phyloP scores from a whole-genome alignment of 169 alveolate genomes.

The Plasmodium coatneyi region DNA sequence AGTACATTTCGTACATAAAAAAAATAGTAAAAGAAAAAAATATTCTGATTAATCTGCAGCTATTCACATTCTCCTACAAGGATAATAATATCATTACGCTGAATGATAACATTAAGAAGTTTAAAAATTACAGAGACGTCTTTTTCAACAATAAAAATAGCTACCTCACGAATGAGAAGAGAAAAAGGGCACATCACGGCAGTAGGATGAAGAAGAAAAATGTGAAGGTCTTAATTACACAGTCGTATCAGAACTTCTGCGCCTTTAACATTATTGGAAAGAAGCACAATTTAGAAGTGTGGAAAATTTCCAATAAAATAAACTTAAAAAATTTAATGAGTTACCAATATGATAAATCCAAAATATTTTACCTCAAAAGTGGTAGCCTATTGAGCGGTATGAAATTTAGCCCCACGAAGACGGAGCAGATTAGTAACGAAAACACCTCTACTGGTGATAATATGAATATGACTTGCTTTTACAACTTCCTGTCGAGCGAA shows the following conservation, averaged over 20 bases:
- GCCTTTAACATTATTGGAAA: conserved; percentile 73
- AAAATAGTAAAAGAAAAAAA: conserved; percentile 59
- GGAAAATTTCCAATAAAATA: conserved; percentile 56
- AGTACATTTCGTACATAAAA: conserved; percentile 61
- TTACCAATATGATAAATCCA: conserved; percentile 55
- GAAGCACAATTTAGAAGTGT: conserved; percentile 60
- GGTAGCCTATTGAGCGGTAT: conserved; percentile 14
- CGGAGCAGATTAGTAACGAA: neutral
- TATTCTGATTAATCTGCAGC: conserved; percentile 46
- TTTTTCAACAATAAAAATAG: conserved; percentile 27
- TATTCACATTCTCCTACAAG: conserved; percentile 70
- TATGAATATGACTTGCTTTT: conserved; percentile 15
- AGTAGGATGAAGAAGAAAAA: conserved; percentile 23
- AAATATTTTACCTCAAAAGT: conserved; percentile 41
- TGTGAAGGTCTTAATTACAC: conserved; percentile 68
- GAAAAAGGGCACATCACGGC: conserved; percentile 9
- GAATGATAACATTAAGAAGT: conserved; percentile 69
- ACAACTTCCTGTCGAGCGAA: conserved; percentile 49
- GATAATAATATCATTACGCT: conserved; percentile 72
- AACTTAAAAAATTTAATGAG: conserved; percentile 24
- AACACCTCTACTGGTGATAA: neutral
- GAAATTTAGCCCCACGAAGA: neutral
- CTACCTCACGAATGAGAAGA: conserved; percentile 10
- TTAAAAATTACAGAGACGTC: conserved; percentile 74
- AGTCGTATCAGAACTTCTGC: conserved; percentile 68